Conservation (phyloP, 306 rosid species). For the Rosa chinensis region DNA sequence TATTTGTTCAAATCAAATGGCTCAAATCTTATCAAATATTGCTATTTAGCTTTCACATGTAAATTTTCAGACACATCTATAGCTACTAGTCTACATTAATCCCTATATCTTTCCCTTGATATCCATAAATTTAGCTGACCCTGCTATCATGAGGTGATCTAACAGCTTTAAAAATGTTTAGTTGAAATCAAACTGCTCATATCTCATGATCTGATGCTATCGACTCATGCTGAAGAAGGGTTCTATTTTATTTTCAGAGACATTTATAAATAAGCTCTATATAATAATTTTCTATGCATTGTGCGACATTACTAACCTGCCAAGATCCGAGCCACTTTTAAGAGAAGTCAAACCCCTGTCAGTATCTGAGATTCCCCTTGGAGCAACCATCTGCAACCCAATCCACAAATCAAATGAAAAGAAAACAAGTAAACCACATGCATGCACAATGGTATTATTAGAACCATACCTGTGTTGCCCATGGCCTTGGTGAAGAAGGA, state of each 20-base stretch:
- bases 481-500: constrained; percentile 70
- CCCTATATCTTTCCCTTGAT: not conserved
- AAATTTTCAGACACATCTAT: constrained; percentile 19
- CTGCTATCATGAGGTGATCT: not conserved
- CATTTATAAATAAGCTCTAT: constrained; percentile 23
- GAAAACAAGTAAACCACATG: not conserved
- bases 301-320: constrained; percentile 57
- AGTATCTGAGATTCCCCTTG: constrained; percentile 55
- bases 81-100: constrained; percentile 9
- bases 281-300: constrained; percentile 21
- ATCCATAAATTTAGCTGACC: not conserved
- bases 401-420: constrained; percentile 18
- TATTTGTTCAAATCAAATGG: not conserved
- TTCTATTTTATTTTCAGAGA: constrained; percentile 8
- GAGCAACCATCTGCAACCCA: constrained; percentile 52
- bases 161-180: not conserved
- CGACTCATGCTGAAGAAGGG: not conserved
- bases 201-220: not conserved
- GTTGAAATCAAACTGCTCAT: not conserved
- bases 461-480: constrained; percentile 61
- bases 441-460: not conserved
- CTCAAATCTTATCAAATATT: constrained; percentile 4
- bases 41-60: not conserved
- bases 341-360: constrained; percentile 59
- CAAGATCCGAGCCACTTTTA: constrained; percentile 74